Conservation (phyloP, 2,329 filamentous ascomycete genomes). For the Pyrenochaeta sp. region DNA sequence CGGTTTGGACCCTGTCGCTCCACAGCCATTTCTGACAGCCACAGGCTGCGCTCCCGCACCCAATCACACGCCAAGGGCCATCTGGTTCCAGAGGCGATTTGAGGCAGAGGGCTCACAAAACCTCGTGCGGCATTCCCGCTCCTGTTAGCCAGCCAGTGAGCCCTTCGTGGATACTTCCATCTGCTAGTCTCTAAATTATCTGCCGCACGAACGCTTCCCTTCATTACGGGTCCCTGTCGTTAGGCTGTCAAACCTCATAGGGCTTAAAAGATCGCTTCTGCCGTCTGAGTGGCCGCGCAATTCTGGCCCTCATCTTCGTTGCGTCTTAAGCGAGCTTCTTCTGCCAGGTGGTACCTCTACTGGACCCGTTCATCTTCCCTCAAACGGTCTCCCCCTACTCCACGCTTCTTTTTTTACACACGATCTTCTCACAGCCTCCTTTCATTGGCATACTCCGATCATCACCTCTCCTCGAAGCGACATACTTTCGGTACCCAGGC, state of each 20-base stretch:
- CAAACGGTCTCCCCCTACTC: constrained; percentile 33
- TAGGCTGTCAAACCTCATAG: constrained; percentile 43
- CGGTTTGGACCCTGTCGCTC: constrained; percentile 41
- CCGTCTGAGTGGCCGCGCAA: constrained; percentile 44
- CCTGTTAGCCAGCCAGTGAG: constrained; percentile 31
- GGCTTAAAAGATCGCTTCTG: constrained; percentile 38
- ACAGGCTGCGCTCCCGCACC: constrained; percentile 30
- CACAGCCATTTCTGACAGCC: constrained; percentile 41
- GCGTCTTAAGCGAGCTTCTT: constrained; percentile 50
- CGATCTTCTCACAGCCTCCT: constrained; percentile 36
- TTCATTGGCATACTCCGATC: constrained; percentile 44
- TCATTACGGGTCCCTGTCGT: constrained; percentile 36
- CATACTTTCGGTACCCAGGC: constrained; percentile 36
- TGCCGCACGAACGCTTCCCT: constrained; percentile 36
- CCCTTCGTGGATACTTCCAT: constrained; percentile 29
- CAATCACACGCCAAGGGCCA: constrained; percentile 36
- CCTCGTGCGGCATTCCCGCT: constrained; percentile 44
- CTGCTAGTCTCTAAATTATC: constrained; percentile 32
- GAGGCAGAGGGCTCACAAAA: constrained; percentile 41
- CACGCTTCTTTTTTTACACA: constrained; percentile 49
- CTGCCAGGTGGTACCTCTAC: constrained; percentile 37
- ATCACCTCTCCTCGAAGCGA: constrained; percentile 28
- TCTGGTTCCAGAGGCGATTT: constrained; percentile 42
- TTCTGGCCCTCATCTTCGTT: constrained; percentile 47
- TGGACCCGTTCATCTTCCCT: constrained; percentile 45